phyloP scores from a whole-genome alignment of 495 filamentous ascomycete species.

The Jackrogersella minutella region DNA sequence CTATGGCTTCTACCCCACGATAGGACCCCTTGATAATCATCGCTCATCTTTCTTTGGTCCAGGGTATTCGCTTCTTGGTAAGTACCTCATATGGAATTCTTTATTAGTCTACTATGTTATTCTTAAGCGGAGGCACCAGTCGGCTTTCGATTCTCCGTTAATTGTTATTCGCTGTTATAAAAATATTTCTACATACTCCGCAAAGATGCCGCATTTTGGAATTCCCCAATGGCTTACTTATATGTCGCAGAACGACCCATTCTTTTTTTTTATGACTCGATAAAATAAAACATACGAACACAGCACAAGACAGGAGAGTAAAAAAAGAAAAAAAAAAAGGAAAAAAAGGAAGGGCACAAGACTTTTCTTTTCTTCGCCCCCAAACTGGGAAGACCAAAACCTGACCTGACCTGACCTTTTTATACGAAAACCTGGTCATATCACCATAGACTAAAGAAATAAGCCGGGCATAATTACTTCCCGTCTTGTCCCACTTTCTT shows the following conservation, averaged over 20 bases:
- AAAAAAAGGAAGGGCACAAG: slow-evolving; percentile 38
- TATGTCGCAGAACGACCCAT: slow-evolving; percentile 32
- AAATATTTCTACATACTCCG: slow-evolving; percentile 12
- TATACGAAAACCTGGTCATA: slow-evolving; percentile 25
- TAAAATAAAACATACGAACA: slow-evolving; percentile 37
- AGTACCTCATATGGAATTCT: slow-evolving; percentile 18
- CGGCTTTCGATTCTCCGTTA: slow-evolving; percentile 35
- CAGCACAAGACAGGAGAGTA: slow-evolving; percentile 31
- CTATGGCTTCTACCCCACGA: slow-evolving; percentile 43
- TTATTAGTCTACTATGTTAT: slow-evolving; percentile 1
- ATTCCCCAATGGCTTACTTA: slow-evolving; percentile 34
- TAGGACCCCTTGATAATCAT: slow-evolving; percentile 35
- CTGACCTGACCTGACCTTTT: slow-evolving; percentile 17
- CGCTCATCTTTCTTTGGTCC: slow-evolving; percentile 9
- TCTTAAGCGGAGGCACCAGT: slow-evolving; percentile 19
- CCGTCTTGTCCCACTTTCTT: slow-evolving; percentile 28
- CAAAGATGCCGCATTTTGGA: neutral
- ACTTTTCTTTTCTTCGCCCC: slow-evolving; percentile 28
- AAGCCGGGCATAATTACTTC: slow-evolving; percentile 35
- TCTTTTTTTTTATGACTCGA: slow-evolving; percentile 35
- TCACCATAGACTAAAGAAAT: slow-evolving; percentile 27
- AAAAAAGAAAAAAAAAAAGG: neutral
- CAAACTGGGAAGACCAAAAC: neutral
- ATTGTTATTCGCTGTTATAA: slow-evolving; percentile 26
- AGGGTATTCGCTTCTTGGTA: slow-evolving; percentile 33